Conservation (phyloP, 2,329 filamentous ascomycete species). For the Scytalidium sp. region DNA sequence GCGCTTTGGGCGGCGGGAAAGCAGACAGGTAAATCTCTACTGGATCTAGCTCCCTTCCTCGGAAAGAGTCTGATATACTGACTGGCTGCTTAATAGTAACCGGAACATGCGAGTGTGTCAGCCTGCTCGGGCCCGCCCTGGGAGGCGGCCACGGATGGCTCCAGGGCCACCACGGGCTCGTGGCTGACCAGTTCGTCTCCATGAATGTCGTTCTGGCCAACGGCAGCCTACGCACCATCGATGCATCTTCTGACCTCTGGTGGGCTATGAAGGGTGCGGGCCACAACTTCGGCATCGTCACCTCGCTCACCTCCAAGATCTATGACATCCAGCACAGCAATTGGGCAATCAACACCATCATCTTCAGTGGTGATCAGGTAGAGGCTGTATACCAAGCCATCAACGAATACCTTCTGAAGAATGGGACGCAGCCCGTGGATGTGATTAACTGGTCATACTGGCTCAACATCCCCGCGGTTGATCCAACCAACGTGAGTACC, state of each 20-base stretch:
- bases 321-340: conserved; percentile 36
- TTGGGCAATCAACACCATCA: conserved; percentile 39
- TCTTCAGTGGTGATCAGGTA: conserved; percentile 46
- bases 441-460: conserved; percentile 50
- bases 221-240: conserved; percentile 42
- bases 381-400: conserved; percentile 43
- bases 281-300: conserved; percentile 57
- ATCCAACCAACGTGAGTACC: conserved; percentile 35
- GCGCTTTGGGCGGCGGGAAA: conserved; percentile 27
- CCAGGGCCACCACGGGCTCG: conserved; percentile 50
- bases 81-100: conserved; percentile 31
- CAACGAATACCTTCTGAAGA: conserved; percentile 41
- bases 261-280: conserved; percentile 56
- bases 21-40: conserved; percentile 37
- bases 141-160: conserved; percentile 60
- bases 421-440: conserved; percentile 39
- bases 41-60: conserved; percentile 44
- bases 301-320: conserved; percentile 42
- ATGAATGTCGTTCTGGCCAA: conserved; percentile 48
- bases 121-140: conserved; percentile 45
- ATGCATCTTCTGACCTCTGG: conserved; percentile 46
- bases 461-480: conserved; percentile 36
- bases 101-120: conserved; percentile 44
- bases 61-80: conserved; percentile 1
- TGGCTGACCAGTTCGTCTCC: conserved; percentile 40